phyloP scores from a whole-genome alignment of 768 basidiomycete species.

The Phaeotremella fagi region DNA sequence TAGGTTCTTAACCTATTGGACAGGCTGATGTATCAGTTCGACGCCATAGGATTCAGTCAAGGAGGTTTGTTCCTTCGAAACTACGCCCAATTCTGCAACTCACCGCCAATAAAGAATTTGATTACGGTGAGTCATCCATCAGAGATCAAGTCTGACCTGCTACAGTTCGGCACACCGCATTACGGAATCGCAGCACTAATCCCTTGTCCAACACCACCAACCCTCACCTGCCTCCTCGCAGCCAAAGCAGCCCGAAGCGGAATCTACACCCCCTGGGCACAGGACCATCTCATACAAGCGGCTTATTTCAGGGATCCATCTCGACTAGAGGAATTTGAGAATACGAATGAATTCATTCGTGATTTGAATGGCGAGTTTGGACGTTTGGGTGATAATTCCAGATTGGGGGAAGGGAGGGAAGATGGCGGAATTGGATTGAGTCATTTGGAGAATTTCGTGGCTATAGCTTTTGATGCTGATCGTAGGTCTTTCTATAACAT shows the following conservation, averaged over 20 bases:
- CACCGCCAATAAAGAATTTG: constrained; percentile 45
- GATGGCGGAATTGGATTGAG: constrained; percentile 19
- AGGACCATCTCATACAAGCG: constrained; percentile 46
- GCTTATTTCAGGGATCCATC: constrained; percentile 51
- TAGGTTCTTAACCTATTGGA: constrained; percentile 7
- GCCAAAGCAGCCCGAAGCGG: constrained; percentile 41
- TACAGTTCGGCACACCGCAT: constrained; percentile 47
- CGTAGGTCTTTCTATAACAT: constrained; percentile 23
- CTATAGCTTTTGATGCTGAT: constrained; percentile 45
- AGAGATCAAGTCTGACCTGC: not conserved
- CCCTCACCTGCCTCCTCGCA: constrained; percentile 43
- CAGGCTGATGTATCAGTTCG: constrained; percentile 33
- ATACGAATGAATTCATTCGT: constrained; percentile 41
- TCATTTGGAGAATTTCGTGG: constrained; percentile 30
- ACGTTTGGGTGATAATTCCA: constrained; percentile 18
- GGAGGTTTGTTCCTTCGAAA: constrained; percentile 50
- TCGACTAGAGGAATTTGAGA: constrained; percentile 46
- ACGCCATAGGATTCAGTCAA: constrained; percentile 52
- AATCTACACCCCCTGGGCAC: constrained; percentile 44
- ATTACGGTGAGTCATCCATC: constrained; percentile 46
- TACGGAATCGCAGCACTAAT: constrained; percentile 49
- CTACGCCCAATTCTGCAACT: constrained; percentile 48
- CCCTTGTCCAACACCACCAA: constrained; percentile 48
- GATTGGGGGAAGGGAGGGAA: constrained; percentile 1
- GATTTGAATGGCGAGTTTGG: constrained; percentile 48